Evolutionary conservation across 129 eudicot species (phyloP).

Genomic region (Flaveria trinervia): DNA sequence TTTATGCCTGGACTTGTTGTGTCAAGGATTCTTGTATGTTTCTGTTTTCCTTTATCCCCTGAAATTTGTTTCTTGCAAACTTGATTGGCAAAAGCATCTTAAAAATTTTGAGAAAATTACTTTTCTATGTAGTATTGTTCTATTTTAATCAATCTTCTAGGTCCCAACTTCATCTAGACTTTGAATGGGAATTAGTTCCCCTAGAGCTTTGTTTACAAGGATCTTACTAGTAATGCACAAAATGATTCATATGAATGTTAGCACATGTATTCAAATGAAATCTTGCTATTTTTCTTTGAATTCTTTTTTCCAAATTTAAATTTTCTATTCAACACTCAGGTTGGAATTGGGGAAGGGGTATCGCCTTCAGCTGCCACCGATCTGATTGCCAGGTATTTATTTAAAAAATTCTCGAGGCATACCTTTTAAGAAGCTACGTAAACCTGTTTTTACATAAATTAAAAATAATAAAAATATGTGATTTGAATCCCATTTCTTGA

Average conservation of each 20-base stretch:
- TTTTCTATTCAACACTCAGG: conserved; percentile 46
- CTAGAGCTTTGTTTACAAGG: neutral
- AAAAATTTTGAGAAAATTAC: neutral
- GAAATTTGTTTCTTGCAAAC: neutral
- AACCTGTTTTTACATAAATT: neutral
- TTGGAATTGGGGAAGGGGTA: conserved; percentile 99
- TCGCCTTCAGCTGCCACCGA: conserved; percentile 99
- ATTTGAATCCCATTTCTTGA: neutral
- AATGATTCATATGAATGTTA: neutral
- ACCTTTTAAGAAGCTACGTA: neutral
- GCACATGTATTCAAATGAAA: neutral
- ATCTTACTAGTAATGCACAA: neutral
- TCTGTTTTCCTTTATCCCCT: neutral
- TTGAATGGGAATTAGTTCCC: conserved; percentile 3
- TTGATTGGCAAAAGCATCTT: neutral
- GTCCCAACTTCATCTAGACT: neutral
- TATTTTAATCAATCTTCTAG: neutral
- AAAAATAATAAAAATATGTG: neutral
- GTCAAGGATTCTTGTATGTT: conserved; percentile 82
- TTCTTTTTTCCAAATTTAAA: neutral
- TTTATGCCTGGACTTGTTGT: conserved; percentile 89
- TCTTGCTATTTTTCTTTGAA: neutral
- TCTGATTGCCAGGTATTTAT: conserved; percentile 84
- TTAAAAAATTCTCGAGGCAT: conserved; percentile 25
- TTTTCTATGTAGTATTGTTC: neutral